Percentiles rank a stretch among this genome's conserved stretches.
Evolutionary conservation across 352 stramenopile species (phyloP).

Genomic region (Pythium plurisporium): DNA sequence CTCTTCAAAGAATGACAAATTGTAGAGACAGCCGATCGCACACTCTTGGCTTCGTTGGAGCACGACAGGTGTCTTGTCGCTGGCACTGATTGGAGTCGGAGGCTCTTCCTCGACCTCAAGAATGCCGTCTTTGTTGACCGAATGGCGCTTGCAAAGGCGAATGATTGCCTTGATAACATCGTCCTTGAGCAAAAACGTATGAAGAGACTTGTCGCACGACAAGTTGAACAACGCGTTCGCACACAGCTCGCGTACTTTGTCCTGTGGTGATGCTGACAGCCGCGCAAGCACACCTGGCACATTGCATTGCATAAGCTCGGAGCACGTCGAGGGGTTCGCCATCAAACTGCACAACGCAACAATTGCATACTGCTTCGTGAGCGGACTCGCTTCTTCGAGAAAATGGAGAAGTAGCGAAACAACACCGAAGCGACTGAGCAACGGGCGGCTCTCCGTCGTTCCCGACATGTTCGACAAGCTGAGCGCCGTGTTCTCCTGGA

Average conservation of each 20-base stretch:
- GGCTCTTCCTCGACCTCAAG: slow-evolving; percentile 58
- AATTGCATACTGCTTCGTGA: slow-evolving; percentile 67
- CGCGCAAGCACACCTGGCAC: slow-evolving; percentile 48
- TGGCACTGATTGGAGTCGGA: slow-evolving; percentile 13
- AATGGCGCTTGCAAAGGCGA: slow-evolving; percentile 51
- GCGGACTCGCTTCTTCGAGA: slow-evolving; percentile 41
- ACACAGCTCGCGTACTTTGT: slow-evolving; percentile 65
- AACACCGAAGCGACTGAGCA: slow-evolving; percentile 58
- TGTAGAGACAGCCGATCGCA: slow-evolving; percentile 69
- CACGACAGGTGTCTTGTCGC: slow-evolving; percentile 38
- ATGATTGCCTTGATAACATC: slow-evolving; percentile 70
- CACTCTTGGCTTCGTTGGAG: slow-evolving; percentile 66
- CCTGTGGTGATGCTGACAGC: slow-evolving; percentile 34
- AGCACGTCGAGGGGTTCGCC: slow-evolving; percentile 43
- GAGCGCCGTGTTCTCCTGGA: slow-evolving; percentile 73
- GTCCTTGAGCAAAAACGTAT: slow-evolving; percentile 63
- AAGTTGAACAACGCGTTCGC: slow-evolving; percentile 76
- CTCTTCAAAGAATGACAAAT: slow-evolving; percentile 69
- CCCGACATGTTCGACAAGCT: slow-evolving; percentile 71
- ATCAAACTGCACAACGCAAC: slow-evolving; percentile 69
- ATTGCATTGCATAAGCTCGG: slow-evolving; percentile 68
- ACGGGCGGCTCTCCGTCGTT: slow-evolving; percentile 48
- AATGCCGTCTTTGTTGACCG: slow-evolving; percentile 35
- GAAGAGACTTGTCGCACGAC: slow-evolving; percentile 68
- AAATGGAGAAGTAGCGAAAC: slow-evolving; percentile 69